A percentile compares a stretch with the other conserved stretches of the same genome.
Conservation (phyloP, 768 basidiomycete genomes). For the Trametes coccinea region DNA sequence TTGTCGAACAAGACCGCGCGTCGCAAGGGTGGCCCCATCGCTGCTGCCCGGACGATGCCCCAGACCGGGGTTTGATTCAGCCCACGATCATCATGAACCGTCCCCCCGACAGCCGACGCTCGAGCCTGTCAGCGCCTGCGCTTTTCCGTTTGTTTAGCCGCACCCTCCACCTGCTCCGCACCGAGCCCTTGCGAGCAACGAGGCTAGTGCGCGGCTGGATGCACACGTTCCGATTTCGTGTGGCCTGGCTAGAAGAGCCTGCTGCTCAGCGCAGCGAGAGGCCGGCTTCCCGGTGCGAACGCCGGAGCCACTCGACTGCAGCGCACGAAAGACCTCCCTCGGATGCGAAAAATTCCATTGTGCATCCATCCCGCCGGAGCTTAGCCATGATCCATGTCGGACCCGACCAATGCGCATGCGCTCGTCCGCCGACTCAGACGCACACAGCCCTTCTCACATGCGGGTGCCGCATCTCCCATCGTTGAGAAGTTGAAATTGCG, state of each 20-base stretch:
- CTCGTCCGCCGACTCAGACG: background rate
- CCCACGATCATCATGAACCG: conserved; percentile 4
- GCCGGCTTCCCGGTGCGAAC: background rate
- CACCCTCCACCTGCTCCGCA: background rate
- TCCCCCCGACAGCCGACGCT: background rate
- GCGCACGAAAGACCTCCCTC: background rate
- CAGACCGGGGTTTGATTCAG: background rate
- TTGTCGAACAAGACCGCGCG: no score
- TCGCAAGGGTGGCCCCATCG: no score
- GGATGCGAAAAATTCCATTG: background rate
- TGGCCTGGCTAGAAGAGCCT: background rate
- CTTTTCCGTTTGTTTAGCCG: background rate
- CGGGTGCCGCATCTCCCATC: background rate
- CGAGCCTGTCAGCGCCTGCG: background rate
- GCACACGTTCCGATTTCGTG: background rate
- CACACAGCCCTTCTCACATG: background rate
- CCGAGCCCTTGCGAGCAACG: background rate
- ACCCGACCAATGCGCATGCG: background rate
- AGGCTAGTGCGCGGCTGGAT: background rate
- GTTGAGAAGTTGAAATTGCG: no score
- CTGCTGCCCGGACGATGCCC: background rate
- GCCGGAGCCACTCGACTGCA: background rate
- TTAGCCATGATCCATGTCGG: background rate
- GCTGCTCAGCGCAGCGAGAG: background rate
- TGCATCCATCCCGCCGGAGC: background rate